Evolutionary conservation across 2,329 filamentous ascomycete genomes (phyloP).

Genomic region (Exophiala aquamarina): DNA sequence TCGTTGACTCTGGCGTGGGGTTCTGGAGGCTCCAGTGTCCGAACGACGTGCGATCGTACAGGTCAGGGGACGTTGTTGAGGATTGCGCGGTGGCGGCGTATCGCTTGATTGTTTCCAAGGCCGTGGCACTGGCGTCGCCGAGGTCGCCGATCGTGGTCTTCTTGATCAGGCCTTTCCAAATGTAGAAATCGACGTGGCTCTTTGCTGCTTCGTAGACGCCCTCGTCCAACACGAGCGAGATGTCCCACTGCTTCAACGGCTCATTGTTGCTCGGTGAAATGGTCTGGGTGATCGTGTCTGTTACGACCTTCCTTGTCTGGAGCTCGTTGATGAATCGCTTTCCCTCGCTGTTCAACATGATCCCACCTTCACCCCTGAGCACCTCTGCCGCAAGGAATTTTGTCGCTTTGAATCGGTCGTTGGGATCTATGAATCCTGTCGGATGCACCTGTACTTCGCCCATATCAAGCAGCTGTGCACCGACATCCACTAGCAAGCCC

Average conservation of each 20-base stretch:
- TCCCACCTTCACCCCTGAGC: conserved; percentile 62
- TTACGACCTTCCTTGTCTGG: conserved; percentile 58
- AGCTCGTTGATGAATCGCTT: conserved; percentile 64
- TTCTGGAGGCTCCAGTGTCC: conserved; percentile 57
- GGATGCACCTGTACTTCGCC: conserved; percentile 63
- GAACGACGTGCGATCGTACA: conserved; percentile 52
- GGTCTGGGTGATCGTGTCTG: conserved; percentile 46
- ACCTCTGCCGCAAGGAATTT: conserved; percentile 67
- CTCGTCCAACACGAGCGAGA: conserved; percentile 60
- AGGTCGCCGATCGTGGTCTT: conserved; percentile 55
- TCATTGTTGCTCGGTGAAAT: conserved; percentile 27
- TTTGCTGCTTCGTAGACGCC: conserved; percentile 54
- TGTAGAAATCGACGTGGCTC: conserved; percentile 62
- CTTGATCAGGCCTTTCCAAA: conserved; percentile 61
- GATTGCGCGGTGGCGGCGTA: conserved; percentile 50
- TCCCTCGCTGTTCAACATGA: conserved; percentile 49
- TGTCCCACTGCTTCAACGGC: conserved; percentile 55
- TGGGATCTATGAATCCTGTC: conserved; percentile 62
- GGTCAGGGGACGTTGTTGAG: too few relatives aligned
- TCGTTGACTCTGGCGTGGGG: conserved; percentile 49
- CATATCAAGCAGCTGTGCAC: conserved; percentile 47
- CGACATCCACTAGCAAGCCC: conserved; percentile 39
- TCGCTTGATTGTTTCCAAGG: conserved; percentile 46
- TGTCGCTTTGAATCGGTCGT: conserved; percentile 44
- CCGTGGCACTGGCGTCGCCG: conserved; percentile 36